Evolutionary conservation across 305 asterid species (phyloP), one percentile per base, ranked within the genome.

Genomic region (Fraxinus greggii): DNA sequence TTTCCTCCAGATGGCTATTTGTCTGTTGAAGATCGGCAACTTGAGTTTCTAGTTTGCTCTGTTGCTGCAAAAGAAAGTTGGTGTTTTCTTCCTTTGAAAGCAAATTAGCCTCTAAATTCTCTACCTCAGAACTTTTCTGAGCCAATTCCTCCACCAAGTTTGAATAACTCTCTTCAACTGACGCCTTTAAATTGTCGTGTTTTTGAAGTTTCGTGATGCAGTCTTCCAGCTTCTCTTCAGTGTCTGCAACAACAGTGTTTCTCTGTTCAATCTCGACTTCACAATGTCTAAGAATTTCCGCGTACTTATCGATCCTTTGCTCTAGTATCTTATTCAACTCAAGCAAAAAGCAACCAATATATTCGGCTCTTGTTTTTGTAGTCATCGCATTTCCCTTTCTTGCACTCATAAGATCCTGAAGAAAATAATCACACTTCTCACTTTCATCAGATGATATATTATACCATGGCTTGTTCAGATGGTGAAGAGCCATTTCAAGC

Each of bases 281-380:
- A 33, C 79, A 82, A 67, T 79, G 23, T 84, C 78, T 84, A 29
- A 82, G 81, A 61, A 78, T 51, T 81, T 82, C 83, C 15, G 74
- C 89, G 12, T 74, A 90, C 83, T 88, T 92, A 2, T 59, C 40
- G 15, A 86, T 88, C 89, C 91, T 88, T 69, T 63, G 86, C 84
- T 90, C 94, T 88, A 94, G 83, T 70, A 90, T 86, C 85, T 88
- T 85, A 89, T 92, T 92, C 84, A 94, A 84, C 88, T 91, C 94
- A 72, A 76, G 80, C 88, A 93, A 83, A 81, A 82, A 83, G 75
- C 79, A 75, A 26, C 81, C 76, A 32, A 89, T 72, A 80, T 80
- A 51, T 78, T 84, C 86, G 6, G 81, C 80, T 36, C 79, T 83
- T 80, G 76, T 5, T 45, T 83, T 82, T 67, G 76, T 81, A 38